Evolutionary conservation across 371 early-diverging fungal species (phyloP), one percentile per base, ranked within the genome.

Genomic region (Catenaria anguillulae): DNA sequence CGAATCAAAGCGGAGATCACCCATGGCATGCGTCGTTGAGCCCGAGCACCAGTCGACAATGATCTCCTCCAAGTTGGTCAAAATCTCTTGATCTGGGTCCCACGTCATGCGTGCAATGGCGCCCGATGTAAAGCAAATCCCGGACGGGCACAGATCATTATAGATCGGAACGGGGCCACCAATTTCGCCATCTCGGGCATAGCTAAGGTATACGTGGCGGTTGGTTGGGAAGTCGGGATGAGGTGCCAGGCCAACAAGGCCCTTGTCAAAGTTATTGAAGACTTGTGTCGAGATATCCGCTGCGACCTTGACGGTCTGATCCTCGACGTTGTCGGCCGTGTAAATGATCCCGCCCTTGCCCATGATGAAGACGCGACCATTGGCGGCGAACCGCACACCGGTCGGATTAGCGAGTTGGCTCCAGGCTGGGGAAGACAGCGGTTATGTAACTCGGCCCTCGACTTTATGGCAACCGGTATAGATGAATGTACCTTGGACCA

Each of bases 331-430:
- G 8, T 37, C 13, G 37, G 37, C 37, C 37, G 37, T 37, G 37
- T 37, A 37, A 37, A 37, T 37, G 8, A 37, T 13, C 5, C 54
- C 54, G 54, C 31, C 33, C 33, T 54, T 54, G 54, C 31, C 26
- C 10, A 33, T 29, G 54, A 54, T 33, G 54, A 54, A 54, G 54
- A n/a, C n/a, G n/a, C n/a, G n/a, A n/a, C n/a, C n/a, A n/a, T n/a
- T n/a, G n/a, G n/a, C n/a, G n/a, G n/a, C n/a, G n/a, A 54, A 54
- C 31, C 54, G 54, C 8, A 54, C 33, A 17, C 54, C 33, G 8
- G 54, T 54, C 31, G 54, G 54, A 12, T 26, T 54, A 12, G 54
- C 31, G 54, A 54, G 26, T 15, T 33, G 5, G 8, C 17, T 17
- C 54, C 54, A 54, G 54, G 37, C 37, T 4, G n/a, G n/a, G n/a